Evolutionary conservation across 805 yeast species (phyloP).

Genomic region (Myxozyma kluyveri): DNA sequence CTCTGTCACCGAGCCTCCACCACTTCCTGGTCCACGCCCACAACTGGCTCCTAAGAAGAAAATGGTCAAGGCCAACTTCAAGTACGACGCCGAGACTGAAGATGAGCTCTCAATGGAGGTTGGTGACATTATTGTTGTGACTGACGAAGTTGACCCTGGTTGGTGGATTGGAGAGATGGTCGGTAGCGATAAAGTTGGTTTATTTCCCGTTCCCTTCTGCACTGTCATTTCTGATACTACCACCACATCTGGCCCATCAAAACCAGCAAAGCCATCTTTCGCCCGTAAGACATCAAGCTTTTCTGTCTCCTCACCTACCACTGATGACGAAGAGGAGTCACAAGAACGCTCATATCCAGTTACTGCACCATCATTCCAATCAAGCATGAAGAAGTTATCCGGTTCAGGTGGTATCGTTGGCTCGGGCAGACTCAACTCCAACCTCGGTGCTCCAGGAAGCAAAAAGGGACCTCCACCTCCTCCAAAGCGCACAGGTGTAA

Average conservation of each 20-base stretch:
- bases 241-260: neutral
- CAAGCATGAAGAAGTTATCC: conserved; percentile 25
- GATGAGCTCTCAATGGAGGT: conserved; percentile 30
- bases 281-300: conserved; percentile 13
- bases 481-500: conserved; percentile 26
- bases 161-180: conserved; percentile 31
- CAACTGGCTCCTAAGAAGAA: conserved; percentile 18
- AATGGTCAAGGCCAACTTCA: conserved; percentile 26
- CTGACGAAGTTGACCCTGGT: conserved; percentile 29
- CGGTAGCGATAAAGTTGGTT: conserved; percentile 22
- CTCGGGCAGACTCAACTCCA: conserved; percentile 8
- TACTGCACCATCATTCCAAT: conserved; percentile 22
- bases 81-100: conserved; percentile 29
- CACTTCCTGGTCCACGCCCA: conserved; percentile 24
- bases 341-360: conserved; percentile 4
- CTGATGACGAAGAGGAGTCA: conserved; percentile 12
- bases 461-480: conserved; percentile 30
- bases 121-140: conserved; percentile 30
- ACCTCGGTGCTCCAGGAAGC: conserved; percentile 7
- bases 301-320: neutral
- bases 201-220: conserved; percentile 31
- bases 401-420: conserved; percentile 15
- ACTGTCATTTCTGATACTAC: conserved; percentile 28
- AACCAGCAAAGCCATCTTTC: conserved; percentile 16
- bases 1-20: conserved; percentile 26